Conservation (phyloP, 2,329 filamentous ascomycete genomes). For the Aspergillus amoenus region DNA sequence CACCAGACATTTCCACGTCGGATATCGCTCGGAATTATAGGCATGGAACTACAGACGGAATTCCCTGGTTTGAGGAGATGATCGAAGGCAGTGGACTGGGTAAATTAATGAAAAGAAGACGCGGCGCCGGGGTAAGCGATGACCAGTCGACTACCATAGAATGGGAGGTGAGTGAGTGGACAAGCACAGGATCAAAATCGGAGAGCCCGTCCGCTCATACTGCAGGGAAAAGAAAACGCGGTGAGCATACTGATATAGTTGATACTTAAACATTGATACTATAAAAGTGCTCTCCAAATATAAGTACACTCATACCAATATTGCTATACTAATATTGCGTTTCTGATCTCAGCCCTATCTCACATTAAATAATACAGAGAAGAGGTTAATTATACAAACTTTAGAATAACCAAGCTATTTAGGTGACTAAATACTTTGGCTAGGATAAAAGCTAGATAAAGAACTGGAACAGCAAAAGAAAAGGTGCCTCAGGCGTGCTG, state of each 20-base stretch:
- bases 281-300: background rate
- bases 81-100: slow-evolving; percentile 74
- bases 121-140: slow-evolving; percentile 58
- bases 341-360: background rate
- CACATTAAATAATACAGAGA: background rate
- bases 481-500: slow-evolving; percentile 2
- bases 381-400: background rate
- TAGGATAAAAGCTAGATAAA: background rate
- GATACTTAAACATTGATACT: slow-evolving; percentile 1
- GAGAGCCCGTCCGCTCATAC: slow-evolving; percentile 19
- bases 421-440: background rate
- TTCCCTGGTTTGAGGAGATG: slow-evolving; percentile 85
- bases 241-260: slow-evolving; percentile 8
- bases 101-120: slow-evolving; percentile 60
- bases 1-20: slow-evolving; percentile 19
- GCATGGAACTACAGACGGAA: slow-evolving; percentile 49
- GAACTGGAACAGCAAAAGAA: background rate
- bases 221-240: slow-evolving; percentile 36
- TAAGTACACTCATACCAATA: background rate
- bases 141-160: slow-evolving; percentile 69
- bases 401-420: background rate
- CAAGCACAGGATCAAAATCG: slow-evolving; percentile 41
- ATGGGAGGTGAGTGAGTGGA: slow-evolving; percentile 82
- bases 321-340: background rate
- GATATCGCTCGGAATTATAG: slow-evolving; percentile 36